These are phyloP conservation scores for Apodospora peruviana DNA, from an alignment of 495 filamentous ascomycete genomes.

Conservation along the genomic window DNA sequence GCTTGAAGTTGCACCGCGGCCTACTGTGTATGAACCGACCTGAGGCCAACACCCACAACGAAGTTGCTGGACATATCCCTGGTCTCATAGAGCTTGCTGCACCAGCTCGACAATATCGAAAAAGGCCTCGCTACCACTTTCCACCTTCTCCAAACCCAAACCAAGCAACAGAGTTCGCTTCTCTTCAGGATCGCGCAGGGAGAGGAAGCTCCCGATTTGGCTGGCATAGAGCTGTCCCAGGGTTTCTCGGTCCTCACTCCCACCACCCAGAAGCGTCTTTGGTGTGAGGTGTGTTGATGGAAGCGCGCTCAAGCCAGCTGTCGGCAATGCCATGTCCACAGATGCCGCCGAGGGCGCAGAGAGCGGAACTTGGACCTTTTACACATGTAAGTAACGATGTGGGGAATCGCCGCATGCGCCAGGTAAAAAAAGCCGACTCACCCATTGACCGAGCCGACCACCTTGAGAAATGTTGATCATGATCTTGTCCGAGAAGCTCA, in stretches of 20 bases:
- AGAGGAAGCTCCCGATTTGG: slow-evolving; percentile 77
- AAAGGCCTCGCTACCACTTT: slow-evolving; percentile 64
- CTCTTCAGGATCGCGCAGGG: slow-evolving; percentile 67
- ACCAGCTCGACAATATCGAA: slow-evolving; percentile 79
- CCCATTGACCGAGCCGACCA: slow-evolving; percentile 89
- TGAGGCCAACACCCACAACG: no score
- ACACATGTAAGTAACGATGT: neutral
- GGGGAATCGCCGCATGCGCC: neutral
- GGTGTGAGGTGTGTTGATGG: slow-evolving; percentile 78
- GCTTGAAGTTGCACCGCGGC: no score
- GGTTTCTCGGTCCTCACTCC: slow-evolving; percentile 70
- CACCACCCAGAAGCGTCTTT: slow-evolving; percentile 82
- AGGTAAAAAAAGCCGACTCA: slow-evolving; percentile 34
- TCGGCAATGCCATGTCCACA: slow-evolving; percentile 49
- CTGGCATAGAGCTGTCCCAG: slow-evolving; percentile 82
- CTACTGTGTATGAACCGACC: no score
- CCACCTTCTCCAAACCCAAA: slow-evolving; percentile 63
- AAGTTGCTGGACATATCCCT: no score
- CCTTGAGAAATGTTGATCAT: slow-evolving; percentile 82
- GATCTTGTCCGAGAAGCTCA: slow-evolving; percentile 87
- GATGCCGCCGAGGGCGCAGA: slow-evolving; percentile 57
- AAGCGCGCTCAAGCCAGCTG: slow-evolving; percentile 52
- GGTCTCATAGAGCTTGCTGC: slow-evolving; percentile 51
- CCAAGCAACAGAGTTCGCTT: slow-evolving; percentile 75
- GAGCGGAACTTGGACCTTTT: slow-evolving; percentile 84